Conservation (phyloP, 2,329 filamentous ascomycete genomes). For the Stylonectria norvegica region DNA sequence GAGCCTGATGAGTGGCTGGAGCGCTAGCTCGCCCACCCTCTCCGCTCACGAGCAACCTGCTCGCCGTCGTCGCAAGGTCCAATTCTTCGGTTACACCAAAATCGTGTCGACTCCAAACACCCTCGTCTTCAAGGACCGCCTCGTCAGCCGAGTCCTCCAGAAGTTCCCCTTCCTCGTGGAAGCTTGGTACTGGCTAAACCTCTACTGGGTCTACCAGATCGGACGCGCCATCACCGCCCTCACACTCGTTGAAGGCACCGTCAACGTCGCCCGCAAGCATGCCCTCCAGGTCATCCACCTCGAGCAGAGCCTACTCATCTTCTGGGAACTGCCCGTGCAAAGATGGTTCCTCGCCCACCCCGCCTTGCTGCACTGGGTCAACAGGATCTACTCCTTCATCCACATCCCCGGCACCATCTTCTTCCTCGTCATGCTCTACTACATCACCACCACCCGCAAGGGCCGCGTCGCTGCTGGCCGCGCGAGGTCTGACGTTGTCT, state of each 20-base stretch:
- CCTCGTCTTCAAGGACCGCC: conserved; percentile 30
- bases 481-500: conserved; percentile 27
- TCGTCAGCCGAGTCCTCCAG: conserved; percentile 50
- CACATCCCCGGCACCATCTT: conserved; percentile 74
- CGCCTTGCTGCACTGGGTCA: conserved; percentile 63
- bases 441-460: conserved; percentile 63
- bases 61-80: conserved; percentile 33
- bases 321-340: conserved; percentile 63
- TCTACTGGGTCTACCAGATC: conserved; percentile 77
- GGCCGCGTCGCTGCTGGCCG: conserved; percentile 33
- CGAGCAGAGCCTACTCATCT: conserved; percentile 63
- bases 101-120: conserved; percentile 33
- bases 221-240: conserved; percentile 69
- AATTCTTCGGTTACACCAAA: conserved; percentile 30
- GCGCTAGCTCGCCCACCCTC: conserved; percentile 26
- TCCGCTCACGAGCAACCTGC: conserved; percentile 26
- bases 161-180: conserved; percentile 71
- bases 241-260: conserved; percentile 64
- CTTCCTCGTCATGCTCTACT: conserved; percentile 63
- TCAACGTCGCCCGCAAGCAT: conserved; percentile 65
- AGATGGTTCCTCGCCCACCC: conserved; percentile 48
- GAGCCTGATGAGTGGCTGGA: conserved; percentile 24
- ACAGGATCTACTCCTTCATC: conserved; percentile 72
- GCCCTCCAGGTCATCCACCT: conserved; percentile 64
- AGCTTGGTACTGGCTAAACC: conserved; percentile 73